Evolutionary conservation across 2,329 filamentous ascomycete species (phyloP).

Genomic region (Dactylellina drechsleri): DNA sequence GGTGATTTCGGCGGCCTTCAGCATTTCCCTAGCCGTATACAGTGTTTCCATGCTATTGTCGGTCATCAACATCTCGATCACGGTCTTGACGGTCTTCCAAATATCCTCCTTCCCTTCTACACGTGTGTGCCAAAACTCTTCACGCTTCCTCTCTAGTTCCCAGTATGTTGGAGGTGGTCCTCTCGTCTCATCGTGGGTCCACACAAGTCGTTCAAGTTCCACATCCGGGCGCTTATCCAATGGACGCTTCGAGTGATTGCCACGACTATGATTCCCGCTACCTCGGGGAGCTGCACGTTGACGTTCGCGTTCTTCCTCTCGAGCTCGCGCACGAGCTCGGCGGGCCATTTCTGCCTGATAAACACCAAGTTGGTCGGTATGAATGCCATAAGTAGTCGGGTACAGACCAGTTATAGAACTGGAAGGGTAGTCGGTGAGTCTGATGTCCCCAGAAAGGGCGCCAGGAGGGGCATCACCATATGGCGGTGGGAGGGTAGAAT

Average conservation of each 20-base stretch:
- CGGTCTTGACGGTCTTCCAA: conserved; percentile 17
- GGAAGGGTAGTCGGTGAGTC: neutral
- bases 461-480: neutral
- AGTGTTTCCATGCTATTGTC: conserved; percentile 30
- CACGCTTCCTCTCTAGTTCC: conserved; percentile 10
- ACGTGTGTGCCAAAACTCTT: conserved; percentile 41
- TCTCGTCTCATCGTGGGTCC: conserved; percentile 19
- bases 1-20: conserved; percentile 44
- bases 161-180: conserved; percentile 12
- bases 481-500: neutral
- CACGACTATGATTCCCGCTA: too few relatives aligned
- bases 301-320: too few relatives aligned
- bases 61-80: conserved; percentile 27
- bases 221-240: conserved; percentile 19
- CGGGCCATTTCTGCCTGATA: neutral
- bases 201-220: conserved; percentile 20
- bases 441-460: neutral
- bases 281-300: neutral
- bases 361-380: neutral
- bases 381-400: conserved; percentile 3
- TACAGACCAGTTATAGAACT: neutral
- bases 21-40: conserved; percentile 27
- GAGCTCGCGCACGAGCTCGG: neutral
- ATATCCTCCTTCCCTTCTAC: conserved; percentile 33
- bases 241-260: conserved; percentile 1